Percentiles rank a stretch among this genome's conserved stretches.
Evolutionary conservation across 495 filamentous ascomycete species (phyloP).

Genomic region (Evansstolkia leycettana): DNA sequence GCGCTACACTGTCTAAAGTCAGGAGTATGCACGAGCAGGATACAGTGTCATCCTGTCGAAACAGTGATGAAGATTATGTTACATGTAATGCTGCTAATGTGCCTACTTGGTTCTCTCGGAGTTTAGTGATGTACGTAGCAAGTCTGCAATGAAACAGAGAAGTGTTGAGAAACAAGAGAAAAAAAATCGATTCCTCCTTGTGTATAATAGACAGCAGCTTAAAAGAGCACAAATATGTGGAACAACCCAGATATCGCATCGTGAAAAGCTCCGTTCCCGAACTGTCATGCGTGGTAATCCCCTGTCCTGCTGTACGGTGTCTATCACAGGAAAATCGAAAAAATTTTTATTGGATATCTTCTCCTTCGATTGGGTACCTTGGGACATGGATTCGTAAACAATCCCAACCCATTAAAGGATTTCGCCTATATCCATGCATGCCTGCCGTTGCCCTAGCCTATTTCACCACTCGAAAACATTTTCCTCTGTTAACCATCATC

Average conservation of each 20-base stretch:
- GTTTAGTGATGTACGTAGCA: no score
- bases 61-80: no score
- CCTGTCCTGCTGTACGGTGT: slow-evolving; percentile 18
- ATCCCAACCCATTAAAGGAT: slow-evolving; percentile 33
- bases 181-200: slow-evolving; percentile 7
- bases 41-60: no score
- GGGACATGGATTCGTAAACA: slow-evolving; percentile 35
- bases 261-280: slow-evolving; percentile 8
- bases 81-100: no score
- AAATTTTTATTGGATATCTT: slow-evolving; percentile 36
- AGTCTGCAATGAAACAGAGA: no score
- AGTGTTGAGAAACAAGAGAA: background rate
- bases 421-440: slow-evolving; percentile 30
- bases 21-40: no score
- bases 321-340: slow-evolving; percentile 23
- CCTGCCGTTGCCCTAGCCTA: slow-evolving; percentile 32
- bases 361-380: slow-evolving; percentile 36
- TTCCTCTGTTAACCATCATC: slow-evolving; percentile 19
- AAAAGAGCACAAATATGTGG: slow-evolving; percentile 1
- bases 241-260: slow-evolving; percentile 10
- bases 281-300: slow-evolving; percentile 4
- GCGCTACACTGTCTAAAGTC: no score
- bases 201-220: slow-evolving; percentile 5
- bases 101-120: no score
- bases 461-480: slow-evolving; percentile 24